These are phyloP conservation scores for Mycena maculata DNA, from an alignment of 768 basidiomycete species.

Conservation along the genomic window DNA sequence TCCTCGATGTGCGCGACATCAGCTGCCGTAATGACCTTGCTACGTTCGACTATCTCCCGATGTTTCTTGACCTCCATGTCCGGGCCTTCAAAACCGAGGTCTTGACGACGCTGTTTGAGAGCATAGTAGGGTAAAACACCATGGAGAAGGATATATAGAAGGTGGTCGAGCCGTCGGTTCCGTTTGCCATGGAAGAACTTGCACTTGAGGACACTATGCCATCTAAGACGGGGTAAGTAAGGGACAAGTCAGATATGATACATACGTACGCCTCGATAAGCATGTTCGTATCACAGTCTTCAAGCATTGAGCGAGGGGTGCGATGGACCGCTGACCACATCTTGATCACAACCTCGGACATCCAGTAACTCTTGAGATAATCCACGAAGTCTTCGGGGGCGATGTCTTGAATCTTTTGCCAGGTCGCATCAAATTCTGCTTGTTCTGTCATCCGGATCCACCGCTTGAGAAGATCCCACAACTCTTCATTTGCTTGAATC, in stretches of 20 bases:
- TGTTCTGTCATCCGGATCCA: slow-evolving; percentile 36
- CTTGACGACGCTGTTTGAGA: slow-evolving; percentile 32
- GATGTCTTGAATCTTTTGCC: slow-evolving; percentile 27
- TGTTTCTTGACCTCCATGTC: slow-evolving; percentile 36
- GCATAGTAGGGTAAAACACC: slow-evolving; percentile 34
- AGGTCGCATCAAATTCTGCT: slow-evolving; percentile 32
- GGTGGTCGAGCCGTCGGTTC: slow-evolving; percentile 38
- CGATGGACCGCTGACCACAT: slow-evolving; percentile 42
- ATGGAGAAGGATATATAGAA: slow-evolving; percentile 34
- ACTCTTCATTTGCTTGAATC: background rate
- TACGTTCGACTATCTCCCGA: slow-evolving; percentile 1
- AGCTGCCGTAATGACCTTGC: slow-evolving; percentile 10
- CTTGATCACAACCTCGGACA: background rate
- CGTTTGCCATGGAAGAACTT: slow-evolving; percentile 39
- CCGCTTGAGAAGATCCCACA: slow-evolving; percentile 37
- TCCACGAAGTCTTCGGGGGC: slow-evolving; percentile 23
- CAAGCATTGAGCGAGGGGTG: slow-evolving; percentile 20
- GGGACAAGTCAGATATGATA: background rate
- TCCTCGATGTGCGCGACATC: slow-evolving; percentile 13
- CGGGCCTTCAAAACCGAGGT: slow-evolving; percentile 37
- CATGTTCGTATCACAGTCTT: slow-evolving; percentile 42
- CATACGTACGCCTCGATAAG: slow-evolving; percentile 34
- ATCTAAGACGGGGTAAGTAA: slow-evolving; percentile 1
- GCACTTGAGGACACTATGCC: slow-evolving; percentile 42
- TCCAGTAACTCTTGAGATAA: slow-evolving; percentile 39